Evolutionary conservation across 345 rosid genomes (phyloP).

Genomic region (Isatis tinctoria): DNA sequence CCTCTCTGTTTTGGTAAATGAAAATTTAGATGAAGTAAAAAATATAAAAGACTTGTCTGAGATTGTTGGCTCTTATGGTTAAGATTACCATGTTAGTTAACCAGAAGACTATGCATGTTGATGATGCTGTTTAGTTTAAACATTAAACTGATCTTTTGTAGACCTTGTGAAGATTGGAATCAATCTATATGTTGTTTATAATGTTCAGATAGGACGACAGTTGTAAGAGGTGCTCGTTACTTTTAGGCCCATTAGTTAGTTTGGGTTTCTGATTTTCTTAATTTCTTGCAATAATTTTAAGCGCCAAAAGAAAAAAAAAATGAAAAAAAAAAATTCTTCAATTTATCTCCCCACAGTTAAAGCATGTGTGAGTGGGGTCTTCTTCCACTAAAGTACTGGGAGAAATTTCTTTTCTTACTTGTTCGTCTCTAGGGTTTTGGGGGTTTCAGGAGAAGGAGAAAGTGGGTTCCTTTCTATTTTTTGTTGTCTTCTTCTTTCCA

Average conservation of each 20-base stretch:
- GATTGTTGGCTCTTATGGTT: not conserved
- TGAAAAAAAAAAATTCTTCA: no score
- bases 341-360: not conserved
- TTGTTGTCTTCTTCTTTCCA: not conserved
- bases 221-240: no score
- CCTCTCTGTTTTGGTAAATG: not conserved
- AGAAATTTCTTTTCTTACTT: not conserved
- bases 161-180: no score
- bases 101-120: no score
- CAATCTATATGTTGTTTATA: no score
- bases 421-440: not conserved
- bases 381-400: not conserved
- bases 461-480: not conserved
- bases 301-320: no score
- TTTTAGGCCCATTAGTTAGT: no score
- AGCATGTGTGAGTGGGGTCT: not conserved
- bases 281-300: no score
- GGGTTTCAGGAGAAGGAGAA: not conserved
- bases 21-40: not conserved
- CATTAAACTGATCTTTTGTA: not conserved
- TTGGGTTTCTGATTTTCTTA: no score
- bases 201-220: no score
- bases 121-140: not conserved
- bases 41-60: not conserved
- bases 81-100: not conserved